Conservation (phyloP, 306 rosid species). For the Alnus glutinosa region DNA sequence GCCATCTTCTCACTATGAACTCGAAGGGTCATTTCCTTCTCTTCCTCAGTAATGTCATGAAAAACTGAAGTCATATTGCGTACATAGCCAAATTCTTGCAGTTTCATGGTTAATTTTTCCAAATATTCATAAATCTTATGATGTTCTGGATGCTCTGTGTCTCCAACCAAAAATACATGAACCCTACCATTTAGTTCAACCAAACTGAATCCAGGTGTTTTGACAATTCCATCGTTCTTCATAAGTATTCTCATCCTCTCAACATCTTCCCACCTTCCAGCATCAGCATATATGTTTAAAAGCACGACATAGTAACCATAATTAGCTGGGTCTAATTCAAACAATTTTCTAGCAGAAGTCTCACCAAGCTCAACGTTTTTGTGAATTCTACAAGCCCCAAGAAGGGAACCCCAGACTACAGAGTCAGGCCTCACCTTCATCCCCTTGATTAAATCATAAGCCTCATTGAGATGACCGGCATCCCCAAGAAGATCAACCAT, state of each 20-base stretch:
- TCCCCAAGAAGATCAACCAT: conserved; percentile 86
- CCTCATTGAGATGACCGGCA: conserved; percentile 62
- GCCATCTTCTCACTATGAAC: conserved; percentile 90
- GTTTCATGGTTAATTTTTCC: conserved; percentile 53
- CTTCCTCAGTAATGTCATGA: conserved; percentile 80
- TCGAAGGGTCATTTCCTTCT: conserved; percentile 64
- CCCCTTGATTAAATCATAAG: conserved; percentile 66
- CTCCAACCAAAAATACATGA: conserved; percentile 74
- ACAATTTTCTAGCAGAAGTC: conserved; percentile 61
- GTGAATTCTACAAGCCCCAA: conserved; percentile 73
- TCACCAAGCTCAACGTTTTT: conserved; percentile 70
- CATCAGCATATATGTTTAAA: conserved; percentile 76
- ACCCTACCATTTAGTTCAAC: conserved; percentile 72
- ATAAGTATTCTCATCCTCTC: conserved; percentile 65
- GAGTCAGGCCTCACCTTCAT: conserved; percentile 70
- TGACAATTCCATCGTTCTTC: conserved; percentile 63
- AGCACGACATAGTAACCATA: conserved; percentile 77
- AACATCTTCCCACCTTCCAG: conserved; percentile 74
- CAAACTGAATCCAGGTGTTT: conserved; percentile 77
- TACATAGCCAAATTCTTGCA: conserved; percentile 63
- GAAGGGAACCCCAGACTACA: conserved; percentile 82
- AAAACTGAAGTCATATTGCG: conserved; percentile 63
- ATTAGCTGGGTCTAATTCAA: conserved; percentile 69
- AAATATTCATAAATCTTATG: conserved; percentile 56
- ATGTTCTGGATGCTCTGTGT: conserved; percentile 73